Conservation (phyloP, 306 rosid genomes). For the Bauhinia variegata region DNA sequence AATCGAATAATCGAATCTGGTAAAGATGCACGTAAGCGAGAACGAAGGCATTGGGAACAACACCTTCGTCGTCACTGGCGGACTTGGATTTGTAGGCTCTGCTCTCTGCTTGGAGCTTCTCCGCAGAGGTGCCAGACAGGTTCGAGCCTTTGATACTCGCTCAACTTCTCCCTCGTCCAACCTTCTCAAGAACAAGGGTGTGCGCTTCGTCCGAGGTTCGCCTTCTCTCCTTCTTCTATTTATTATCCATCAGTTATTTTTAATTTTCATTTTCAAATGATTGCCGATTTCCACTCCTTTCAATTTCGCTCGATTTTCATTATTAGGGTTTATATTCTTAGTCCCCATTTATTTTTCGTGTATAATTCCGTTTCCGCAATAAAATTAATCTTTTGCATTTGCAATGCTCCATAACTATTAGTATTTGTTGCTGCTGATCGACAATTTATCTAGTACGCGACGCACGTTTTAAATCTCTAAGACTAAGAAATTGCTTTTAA, state of each 20-base stretch:
- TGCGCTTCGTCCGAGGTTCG: slow-evolving; percentile 68
- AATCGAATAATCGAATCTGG: too few species aligned
- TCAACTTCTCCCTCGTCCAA: slow-evolving; percentile 60
- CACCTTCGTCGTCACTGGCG: slow-evolving; percentile 78
- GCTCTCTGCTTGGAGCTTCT: slow-evolving; percentile 85
- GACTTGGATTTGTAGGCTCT: slow-evolving; percentile 85
- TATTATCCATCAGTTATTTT: background rate
- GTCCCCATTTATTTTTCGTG: background rate
- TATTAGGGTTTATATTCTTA: background rate
- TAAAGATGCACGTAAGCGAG: slow-evolving; percentile 73
- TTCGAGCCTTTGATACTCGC: slow-evolving; percentile 78
- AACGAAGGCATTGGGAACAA: slow-evolving; percentile 88
- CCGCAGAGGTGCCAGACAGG: slow-evolving; percentile 73
- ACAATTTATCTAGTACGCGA: too few species aligned
- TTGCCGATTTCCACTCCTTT: background rate
- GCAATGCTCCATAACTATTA: too few species aligned
- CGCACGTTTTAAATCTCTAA: too few species aligned
- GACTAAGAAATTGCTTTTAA: too few species aligned
- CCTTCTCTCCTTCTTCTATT: background rate
- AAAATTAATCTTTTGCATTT: too few species aligned
- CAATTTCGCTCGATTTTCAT: background rate
- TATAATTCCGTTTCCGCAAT: background rate
- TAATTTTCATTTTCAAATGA: background rate
- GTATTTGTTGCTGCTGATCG: too few species aligned
- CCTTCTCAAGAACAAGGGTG: slow-evolving; percentile 56